Evolutionary conservation across 2,329 filamentous ascomycete genomes (phyloP).

Genomic region (Alternaria infectoria): DNA sequence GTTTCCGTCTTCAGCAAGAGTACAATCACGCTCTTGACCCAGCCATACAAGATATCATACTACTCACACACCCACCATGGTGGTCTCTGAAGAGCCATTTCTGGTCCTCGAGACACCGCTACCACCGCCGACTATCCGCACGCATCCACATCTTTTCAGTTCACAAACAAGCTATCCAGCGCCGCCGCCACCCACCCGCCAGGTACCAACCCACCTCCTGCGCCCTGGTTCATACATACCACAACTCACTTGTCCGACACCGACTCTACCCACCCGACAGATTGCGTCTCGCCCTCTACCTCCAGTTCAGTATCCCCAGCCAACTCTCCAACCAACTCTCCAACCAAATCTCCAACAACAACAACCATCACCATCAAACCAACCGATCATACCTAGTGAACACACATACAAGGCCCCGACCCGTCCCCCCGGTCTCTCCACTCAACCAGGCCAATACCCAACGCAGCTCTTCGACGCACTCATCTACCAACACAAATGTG

Average conservation of each 20-base stretch:
- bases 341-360: too few relatives aligned
- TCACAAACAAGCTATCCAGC: not conserved
- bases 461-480: not conserved
- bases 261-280: not conserved
- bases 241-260: not conserved
- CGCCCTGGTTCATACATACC: not conserved
- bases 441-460: not conserved
- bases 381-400: not conserved
- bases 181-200: not conserved
- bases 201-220: not conserved
- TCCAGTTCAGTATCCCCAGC: not conserved
- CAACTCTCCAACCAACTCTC: not conserved
- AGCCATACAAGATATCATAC: not conserved
- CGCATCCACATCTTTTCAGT: not conserved
- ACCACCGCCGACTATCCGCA: not conserved
- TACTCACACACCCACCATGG: not conserved
- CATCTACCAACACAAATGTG: not conserved
- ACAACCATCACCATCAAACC: not conserved
- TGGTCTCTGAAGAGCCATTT: not conserved
- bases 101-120: not conserved
- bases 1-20: not conserved
- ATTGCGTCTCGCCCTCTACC: not conserved
- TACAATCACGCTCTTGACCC: too few relatives aligned
- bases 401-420: not conserved
- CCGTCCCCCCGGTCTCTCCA: not conserved